Percentiles rank a stretch among this genome's conserved stretches.
Conservation (phyloP, 129 eudicot species). For the Artemisia annua region DNA sequence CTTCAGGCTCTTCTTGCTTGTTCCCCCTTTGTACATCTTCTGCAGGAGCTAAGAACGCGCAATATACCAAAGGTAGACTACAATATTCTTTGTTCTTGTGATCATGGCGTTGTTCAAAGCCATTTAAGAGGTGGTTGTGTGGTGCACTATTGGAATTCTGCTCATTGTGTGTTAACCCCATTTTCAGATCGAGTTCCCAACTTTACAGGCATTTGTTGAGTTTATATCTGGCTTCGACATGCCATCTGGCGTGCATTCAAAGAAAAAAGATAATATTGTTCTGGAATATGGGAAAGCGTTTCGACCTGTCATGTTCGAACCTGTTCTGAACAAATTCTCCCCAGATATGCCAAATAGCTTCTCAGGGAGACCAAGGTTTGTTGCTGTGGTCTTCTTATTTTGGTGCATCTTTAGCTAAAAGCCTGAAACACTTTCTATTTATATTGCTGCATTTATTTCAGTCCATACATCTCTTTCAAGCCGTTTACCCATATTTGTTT, state of each 20-base stretch:
- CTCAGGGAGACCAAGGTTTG: slow-evolving; percentile 73
- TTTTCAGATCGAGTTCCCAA: slow-evolving; percentile 59
- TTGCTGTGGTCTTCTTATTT: neutral
- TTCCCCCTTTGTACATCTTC: slow-evolving; percentile 65
- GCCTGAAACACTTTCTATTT: too few species aligned
- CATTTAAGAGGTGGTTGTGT: slow-evolving; percentile 15
- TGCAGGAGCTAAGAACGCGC: slow-evolving; percentile 60
- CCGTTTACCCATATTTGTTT: too few species aligned
- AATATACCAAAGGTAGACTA: slow-evolving; percentile 63
- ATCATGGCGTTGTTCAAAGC: neutral
- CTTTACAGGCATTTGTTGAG: slow-evolving; percentile 62
- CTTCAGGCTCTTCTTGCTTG: slow-evolving; percentile 84
- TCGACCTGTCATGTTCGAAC: slow-evolving; percentile 70
- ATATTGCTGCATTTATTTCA: too few species aligned
- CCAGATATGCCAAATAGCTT: slow-evolving; percentile 71
- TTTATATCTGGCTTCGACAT: slow-evolving; percentile 59
- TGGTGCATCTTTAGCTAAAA: too few species aligned
- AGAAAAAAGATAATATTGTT: slow-evolving; percentile 35
- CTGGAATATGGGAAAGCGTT: slow-evolving; percentile 60
- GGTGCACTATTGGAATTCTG: neutral
- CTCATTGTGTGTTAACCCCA: slow-evolving; percentile 8
- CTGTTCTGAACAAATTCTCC: slow-evolving; percentile 63
- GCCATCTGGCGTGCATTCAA: slow-evolving; percentile 37
- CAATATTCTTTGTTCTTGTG: neutral
- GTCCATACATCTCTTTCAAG: too few species aligned